Conservation (phyloP, 169 alveolate species). For the Cryptosporidium ryanae region DNA sequence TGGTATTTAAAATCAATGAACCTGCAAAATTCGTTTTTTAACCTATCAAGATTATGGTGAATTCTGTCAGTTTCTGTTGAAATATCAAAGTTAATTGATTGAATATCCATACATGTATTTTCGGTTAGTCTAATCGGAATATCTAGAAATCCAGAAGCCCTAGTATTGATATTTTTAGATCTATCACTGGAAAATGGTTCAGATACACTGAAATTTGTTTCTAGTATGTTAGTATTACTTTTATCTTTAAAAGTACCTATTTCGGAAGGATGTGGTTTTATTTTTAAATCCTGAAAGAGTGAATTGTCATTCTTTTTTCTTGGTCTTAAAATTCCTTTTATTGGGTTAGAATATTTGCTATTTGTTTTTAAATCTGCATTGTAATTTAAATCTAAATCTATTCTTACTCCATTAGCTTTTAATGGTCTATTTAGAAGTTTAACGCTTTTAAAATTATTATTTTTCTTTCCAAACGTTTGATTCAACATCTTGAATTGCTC, state of each 20-base stretch:
- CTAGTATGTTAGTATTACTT: neutral
- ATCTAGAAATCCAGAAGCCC: constrained; percentile 42
- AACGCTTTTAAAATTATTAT: constrained; percentile 23
- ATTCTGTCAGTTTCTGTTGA: constrained; percentile 33
- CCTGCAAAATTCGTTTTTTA: constrained; percentile 58
- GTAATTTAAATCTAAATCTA: neutral
- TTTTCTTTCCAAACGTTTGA: neutral
- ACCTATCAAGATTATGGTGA: constrained; percentile 48
- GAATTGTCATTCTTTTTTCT: neutral
- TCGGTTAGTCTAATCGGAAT: constrained; percentile 19
- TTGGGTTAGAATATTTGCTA: constrained; percentile 2
- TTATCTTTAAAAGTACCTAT: constrained; percentile 14
- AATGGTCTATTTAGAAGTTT: constrained; percentile 38
- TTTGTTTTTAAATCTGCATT: neutral
- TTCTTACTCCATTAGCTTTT: neutral
- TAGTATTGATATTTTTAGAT: constrained; percentile 15
- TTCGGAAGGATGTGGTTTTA: constrained; percentile 56
- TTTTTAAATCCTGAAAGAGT: constrained; percentile 10
- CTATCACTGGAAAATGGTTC: constrained; percentile 21
- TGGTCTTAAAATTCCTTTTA: constrained; percentile 14
- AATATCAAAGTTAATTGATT: constrained; percentile 20
- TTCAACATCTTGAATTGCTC: constrained; percentile 7
- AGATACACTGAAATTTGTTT: neutral
- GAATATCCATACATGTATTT: constrained; percentile 1
- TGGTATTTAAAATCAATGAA: constrained; percentile 56